A percentile compares a stretch with the other conserved stretches of the same genome.
These are phyloP conservation scores for Candida rishiriensis DNA, from an alignment of 805 yeast genomes.

Conservation along the genomic window DNA sequence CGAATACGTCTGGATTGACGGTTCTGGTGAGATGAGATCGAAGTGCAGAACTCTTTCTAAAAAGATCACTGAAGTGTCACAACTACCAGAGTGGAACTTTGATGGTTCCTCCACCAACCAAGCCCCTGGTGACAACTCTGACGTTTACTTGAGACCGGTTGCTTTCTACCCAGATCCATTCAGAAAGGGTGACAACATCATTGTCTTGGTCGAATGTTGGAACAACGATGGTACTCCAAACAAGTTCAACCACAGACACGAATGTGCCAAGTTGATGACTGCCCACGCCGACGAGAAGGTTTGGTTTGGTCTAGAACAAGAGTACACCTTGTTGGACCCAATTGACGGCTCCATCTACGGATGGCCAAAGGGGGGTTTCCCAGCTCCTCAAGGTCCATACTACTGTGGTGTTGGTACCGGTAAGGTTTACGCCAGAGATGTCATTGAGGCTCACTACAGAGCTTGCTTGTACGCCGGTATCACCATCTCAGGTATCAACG, in stretches of 20 bases:
- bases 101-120: conserved; percentile 98
- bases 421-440: conserved; percentile 96
- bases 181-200: conserved; percentile 95
- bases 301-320: conserved; percentile 99
- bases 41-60: conserved; percentile 84
- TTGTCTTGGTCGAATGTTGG: conserved; percentile 95
- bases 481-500: conserved; percentile 91
- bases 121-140: conserved; percentile 98
- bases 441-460: conserved; percentile 98
- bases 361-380: conserved; percentile 99
- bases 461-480: conserved; percentile 95
- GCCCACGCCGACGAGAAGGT: conserved; percentile 81
- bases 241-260: conserved; percentile 97
- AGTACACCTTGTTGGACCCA: conserved; percentile 93
- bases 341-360: conserved; percentile 81
- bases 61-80: conserved; percentile 67
- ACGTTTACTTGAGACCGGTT: conserved; percentile 91
- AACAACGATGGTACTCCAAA: conserved; percentile 99
- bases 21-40: conserved; percentile 85
- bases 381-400: conserved; percentile 99
- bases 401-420: conserved; percentile 99
- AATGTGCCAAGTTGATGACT: conserved; percentile 89
- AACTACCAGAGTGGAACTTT: conserved; percentile 98
- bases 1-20: conserved; percentile 97
- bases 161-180: conserved; percentile 95